Evolutionary conservation across 2,329 filamentous ascomycete species (phyloP).

Genomic region (Phialocephala sp.): DNA sequence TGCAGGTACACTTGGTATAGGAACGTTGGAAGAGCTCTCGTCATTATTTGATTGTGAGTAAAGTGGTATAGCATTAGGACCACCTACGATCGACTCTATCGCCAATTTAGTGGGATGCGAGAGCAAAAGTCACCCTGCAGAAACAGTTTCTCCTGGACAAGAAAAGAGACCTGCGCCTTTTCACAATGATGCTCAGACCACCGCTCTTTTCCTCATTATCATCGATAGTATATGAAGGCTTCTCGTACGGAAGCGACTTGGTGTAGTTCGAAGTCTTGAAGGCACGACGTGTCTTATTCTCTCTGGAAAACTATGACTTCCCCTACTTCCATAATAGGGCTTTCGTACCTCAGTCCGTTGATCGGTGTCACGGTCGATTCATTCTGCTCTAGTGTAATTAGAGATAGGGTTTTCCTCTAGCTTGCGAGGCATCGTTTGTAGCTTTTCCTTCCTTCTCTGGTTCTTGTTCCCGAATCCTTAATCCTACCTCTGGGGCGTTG

Average conservation of each 20-base stretch:
- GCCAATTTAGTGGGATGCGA: constrained; percentile 23
- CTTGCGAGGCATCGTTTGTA: constrained; percentile 47
- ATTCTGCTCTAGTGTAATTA: constrained; percentile 40
- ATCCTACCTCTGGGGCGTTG: constrained; percentile 57
- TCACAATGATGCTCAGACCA: constrained; percentile 39
- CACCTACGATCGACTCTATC: neutral
- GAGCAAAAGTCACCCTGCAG: constrained; percentile 37
- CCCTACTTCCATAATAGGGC: constrained; percentile 42
- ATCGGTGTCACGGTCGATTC: constrained; percentile 39
- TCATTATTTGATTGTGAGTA: constrained; percentile 30
- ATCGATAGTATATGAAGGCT: constrained; percentile 43
- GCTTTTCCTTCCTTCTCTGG: constrained; percentile 43
- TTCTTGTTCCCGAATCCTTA: constrained; percentile 51
- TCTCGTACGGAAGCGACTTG: constrained; percentile 45
- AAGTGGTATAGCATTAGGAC: neutral
- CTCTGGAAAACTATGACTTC: constrained; percentile 45
- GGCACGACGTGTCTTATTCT: constrained; percentile 44
- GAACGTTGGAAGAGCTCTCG: constrained; percentile 25
- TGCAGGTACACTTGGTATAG: constrained; percentile 18
- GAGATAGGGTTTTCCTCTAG: constrained; percentile 42
- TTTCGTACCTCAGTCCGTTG: constrained; percentile 42
- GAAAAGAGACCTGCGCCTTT: constrained; percentile 39
- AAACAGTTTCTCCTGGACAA: constrained; percentile 37
- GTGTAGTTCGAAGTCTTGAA: constrained; percentile 47
- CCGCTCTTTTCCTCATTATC: constrained; percentile 44